Evolutionary conservation across 352 stramenopile species (phyloP).

Genomic region (Blastocystis sp.): DNA sequence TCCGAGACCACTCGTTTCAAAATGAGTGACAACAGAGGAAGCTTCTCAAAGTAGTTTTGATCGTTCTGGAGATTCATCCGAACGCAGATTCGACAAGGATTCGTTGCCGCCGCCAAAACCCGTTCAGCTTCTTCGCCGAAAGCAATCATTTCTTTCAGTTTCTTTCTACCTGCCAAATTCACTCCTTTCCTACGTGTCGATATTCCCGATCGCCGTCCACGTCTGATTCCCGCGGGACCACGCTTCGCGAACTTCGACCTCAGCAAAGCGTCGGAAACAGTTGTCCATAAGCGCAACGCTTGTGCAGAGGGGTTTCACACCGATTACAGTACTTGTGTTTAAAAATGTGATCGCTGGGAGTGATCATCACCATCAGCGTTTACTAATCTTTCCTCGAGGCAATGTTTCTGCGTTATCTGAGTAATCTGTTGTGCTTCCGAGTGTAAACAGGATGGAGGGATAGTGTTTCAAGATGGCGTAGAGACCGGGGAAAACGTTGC

Average conservation of each 20-base stretch:
- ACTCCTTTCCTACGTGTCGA: neutral
- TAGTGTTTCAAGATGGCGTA: constrained; percentile 22
- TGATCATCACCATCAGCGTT: neutral
- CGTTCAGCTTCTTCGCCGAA: constrained; percentile 26
- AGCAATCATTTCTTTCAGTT: constrained; percentile 49
- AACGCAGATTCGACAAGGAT: constrained; percentile 30
- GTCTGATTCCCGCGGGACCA: constrained; percentile 17
- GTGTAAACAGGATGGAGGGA: constrained; percentile 35
- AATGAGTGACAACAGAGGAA: constrained; percentile 31
- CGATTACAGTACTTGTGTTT: constrained; percentile 8
- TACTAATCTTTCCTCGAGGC: constrained; percentile 26
- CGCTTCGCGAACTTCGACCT: constrained; percentile 13
- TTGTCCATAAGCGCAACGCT: constrained; percentile 30
- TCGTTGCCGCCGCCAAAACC: neutral
- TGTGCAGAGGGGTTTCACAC: constrained; percentile 10
- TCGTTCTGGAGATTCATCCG: constrained; percentile 52
- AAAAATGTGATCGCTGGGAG: constrained; percentile 15
- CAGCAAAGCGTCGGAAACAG: constrained; percentile 38
- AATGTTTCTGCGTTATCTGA: neutral
- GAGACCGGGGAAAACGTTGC: constrained; percentile 21
- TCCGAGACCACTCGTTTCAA: constrained; percentile 37
- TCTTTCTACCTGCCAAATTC: neutral
- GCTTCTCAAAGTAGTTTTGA: constrained; percentile 49
- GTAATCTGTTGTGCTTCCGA: constrained; percentile 24
- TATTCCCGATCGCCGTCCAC: constrained; percentile 30